Percentiles rank a stretch among this genome's conserved stretches.
phyloP scores from a whole-genome alignment of 148 eudicot species.

The Talinum fruticosum region DNA sequence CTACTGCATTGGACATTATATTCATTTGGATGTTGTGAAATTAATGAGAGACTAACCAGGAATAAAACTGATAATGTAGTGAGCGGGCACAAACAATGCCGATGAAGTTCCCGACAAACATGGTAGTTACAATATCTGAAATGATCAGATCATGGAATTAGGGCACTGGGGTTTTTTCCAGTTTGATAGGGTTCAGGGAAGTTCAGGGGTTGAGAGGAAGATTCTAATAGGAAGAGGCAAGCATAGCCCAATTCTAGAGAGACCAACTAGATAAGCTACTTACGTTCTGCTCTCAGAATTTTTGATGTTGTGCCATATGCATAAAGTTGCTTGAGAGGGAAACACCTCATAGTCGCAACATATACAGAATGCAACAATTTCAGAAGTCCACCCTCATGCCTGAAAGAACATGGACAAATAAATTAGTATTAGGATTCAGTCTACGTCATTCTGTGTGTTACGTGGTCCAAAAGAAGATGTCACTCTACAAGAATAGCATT shows the following conservation, averaged over 20 bases:
- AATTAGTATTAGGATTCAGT: not conserved
- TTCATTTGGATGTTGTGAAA: not conserved
- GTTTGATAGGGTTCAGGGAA: not conserved
- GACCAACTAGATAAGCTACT: constrained; percentile 24
- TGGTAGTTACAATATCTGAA: constrained; percentile 78
- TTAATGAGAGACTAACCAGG: constrained; percentile 57
- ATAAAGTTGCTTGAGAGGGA: constrained; percentile 34
- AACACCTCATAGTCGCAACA: constrained; percentile 35
- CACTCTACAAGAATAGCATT: not conserved
- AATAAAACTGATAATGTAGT: constrained; percentile 91
- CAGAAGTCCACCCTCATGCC: constrained; percentile 84
- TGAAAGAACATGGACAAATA: constrained; percentile 24
- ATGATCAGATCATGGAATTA: constrained; percentile 6
- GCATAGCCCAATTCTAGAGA: not conserved
- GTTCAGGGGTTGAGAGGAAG: not conserved
- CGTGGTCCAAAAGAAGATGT: not conserved
- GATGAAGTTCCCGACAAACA: constrained; percentile 91
- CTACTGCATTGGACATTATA: not conserved
- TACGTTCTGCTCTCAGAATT: constrained; percentile 58
- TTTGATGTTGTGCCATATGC: constrained; percentile 32
- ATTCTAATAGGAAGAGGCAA: not conserved
- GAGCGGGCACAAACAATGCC: constrained; percentile 92
- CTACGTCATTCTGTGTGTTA: not conserved
- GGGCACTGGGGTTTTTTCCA: not conserved
- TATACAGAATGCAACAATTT: constrained; percentile 45